Base-by-base conservation (phyloP, 495 filamentous ascomycete genomes). In the Annulohypoxylon bovei region DNA sequence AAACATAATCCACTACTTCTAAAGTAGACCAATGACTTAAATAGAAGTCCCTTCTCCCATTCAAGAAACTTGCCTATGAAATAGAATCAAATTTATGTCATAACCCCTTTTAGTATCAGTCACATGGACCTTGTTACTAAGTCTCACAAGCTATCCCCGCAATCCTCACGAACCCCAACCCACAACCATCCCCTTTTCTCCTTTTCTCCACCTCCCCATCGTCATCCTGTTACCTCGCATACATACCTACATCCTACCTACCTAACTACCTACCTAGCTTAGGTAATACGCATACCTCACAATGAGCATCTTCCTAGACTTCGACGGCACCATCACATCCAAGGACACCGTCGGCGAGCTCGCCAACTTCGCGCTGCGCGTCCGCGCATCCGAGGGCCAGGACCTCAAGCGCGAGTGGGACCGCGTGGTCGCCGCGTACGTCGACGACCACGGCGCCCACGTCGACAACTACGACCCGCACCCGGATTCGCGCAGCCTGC, bases 241-340 rank as follows among this genome's bases (percentile, higher is more conserved):
- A 46, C 50, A 14, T 11, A 14, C 11, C 8, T 9, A 23, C 22
- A 14, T 14, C 46, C 12, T 20, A 40, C 42, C 4, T 56, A 32
- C 47, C 9, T 18, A 23, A 47, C 28, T 14, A 28, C 27, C 42
- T 25, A 42, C 50, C 25, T n/a, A n/a, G n/a, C n/a, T n/a, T n/a
- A n/a, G n/a, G n/a, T n/a, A n/a, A n/a, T n/a, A 35, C 9, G 12
- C 33, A 40, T 7, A 12, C 39, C 7, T 7, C 50, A 75, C 62
- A 28, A 78, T 83, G 70, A 71, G 68, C 53, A 68, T 85, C 65
- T 75, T 85, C 64, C 71, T 85, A 0, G 83, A 85, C 65, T 85
- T 85, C 53, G 83, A 85, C 75, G 81, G 80, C 53, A 85, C 83
- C 28, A 82, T 84, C 68, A 84, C 83, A 27, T 65, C 62, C n/a